Evolutionary conservation across 805 yeast genomes (phyloP).

Genomic region (Pichia nakasei): DNA sequence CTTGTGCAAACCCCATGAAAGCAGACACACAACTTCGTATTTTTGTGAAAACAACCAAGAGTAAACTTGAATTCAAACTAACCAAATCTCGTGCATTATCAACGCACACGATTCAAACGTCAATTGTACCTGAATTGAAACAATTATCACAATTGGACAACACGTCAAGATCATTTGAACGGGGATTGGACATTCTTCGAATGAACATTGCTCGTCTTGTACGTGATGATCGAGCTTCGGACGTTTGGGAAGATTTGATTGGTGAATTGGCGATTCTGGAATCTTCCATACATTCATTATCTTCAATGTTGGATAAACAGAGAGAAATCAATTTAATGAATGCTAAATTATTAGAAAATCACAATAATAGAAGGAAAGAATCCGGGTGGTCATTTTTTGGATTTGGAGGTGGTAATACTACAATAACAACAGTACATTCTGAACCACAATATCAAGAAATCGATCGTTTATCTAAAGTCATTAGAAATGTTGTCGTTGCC

Average conservation of each 20-base stretch:
- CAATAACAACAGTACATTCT: neutral
- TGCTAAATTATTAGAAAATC: neutral
- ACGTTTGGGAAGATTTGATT: constrained; percentile 14
- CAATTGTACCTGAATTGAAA: constrained; percentile 4
- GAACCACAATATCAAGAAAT: neutral
- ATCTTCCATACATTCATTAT: constrained; percentile 4
- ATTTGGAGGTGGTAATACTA: neutral
- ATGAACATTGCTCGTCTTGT: constrained; percentile 10
- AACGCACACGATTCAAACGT: constrained; percentile 2
- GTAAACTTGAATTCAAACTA: constrained; percentile 10
- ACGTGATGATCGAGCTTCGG: constrained; percentile 10
- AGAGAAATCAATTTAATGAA: neutral
- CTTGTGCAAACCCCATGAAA: too few relatives aligned
- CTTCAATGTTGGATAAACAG: constrained; percentile 7
- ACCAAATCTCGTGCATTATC: constrained; percentile 9
- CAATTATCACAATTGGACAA: constrained; percentile 2
- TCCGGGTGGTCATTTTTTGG: constrained; percentile 5
- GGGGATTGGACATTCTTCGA: constrained; percentile 8
- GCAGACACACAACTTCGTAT: constrained; percentile 8
- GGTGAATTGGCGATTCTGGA: constrained; percentile 11
- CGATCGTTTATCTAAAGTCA: constrained; percentile 10
- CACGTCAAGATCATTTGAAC: constrained; percentile 11
- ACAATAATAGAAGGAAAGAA: neutral
- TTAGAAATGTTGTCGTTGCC: constrained; percentile 10
- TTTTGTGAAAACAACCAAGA: constrained; percentile 5